These are phyloP conservation scores for Spongospora subterranea DNA, from an alignment of 208 protist species.

Conservation along the genomic window DNA sequence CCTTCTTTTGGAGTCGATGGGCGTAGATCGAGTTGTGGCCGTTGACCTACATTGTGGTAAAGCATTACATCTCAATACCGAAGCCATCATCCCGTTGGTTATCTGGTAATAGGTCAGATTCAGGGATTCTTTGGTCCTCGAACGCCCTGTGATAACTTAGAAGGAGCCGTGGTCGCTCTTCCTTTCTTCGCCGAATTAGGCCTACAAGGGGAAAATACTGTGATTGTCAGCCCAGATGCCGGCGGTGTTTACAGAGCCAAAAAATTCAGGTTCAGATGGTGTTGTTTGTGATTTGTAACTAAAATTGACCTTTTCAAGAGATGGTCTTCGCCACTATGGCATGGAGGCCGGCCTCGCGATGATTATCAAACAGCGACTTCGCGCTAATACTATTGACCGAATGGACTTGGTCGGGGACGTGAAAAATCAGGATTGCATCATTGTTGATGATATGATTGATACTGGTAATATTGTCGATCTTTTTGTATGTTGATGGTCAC, in stretches of 20 bases:
- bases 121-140: conserved; percentile 73
- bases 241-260: conserved; percentile 66
- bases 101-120: not conserved
- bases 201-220: conserved; percentile 58
- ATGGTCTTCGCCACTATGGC: conserved; percentile 12
- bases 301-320: not conserved
- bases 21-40: conserved; percentile 70
- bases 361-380: conserved; percentile 65
- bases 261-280: conserved; percentile 58
- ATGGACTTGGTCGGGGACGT: conserved; percentile 67
- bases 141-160: conserved; percentile 68
- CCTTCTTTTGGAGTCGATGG: conserved; percentile 67
- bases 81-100: not conserved
- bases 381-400: conserved; percentile 60
- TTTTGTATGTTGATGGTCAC: not conserved
- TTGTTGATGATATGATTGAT: conserved; percentile 69
- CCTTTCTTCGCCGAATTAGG: conserved; percentile 64
- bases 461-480: not conserved
- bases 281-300: not conserved
- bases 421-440: conserved; percentile 61
- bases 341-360: conserved; percentile 59
- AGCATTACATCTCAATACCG: not conserved
- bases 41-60: conserved; percentile 70
- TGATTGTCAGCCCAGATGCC: conserved; percentile 65
- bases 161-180: conserved; percentile 63